Evolutionary conservation across 345 rosid species (phyloP).

Genomic region (Ailanthus altissimus): DNA sequence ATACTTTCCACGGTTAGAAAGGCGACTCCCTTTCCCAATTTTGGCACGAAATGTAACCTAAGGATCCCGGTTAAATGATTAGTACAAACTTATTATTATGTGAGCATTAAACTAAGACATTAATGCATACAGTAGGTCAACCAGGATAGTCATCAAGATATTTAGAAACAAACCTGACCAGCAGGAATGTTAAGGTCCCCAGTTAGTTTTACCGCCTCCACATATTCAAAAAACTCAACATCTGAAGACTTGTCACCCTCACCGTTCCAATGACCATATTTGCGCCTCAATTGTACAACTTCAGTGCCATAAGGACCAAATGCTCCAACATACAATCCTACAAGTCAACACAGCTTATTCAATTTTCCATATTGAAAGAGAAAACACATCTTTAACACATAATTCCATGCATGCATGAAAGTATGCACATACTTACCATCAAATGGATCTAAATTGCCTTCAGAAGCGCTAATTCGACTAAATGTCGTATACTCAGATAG

Average conservation of each 20-base stretch:
- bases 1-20: conserved; percentile 58
- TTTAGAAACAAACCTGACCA: conserved; percentile 65
- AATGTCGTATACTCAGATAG: conserved; percentile 72
- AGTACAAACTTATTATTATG: conserved; percentile 9
- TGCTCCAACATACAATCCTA: conserved; percentile 92
- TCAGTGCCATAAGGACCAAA: conserved; percentile 96
- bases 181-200: conserved; percentile 99
- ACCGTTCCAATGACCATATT: conserved; percentile 82
- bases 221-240: conserved; percentile 85
- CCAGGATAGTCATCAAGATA: background rate
- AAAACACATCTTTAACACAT: background rate
- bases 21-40: conserved; percentile 71
- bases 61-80: conserved; percentile 22
- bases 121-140: background rate
- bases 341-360: conserved; percentile 29
- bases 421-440: conserved; percentile 51
- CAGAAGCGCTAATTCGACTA: conserved; percentile 63
- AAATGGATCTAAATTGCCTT: conserved; percentile 76
- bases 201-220: conserved; percentile 96
- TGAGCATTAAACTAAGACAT: conserved; percentile 5
- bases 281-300: conserved; percentile 87
- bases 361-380: conserved; percentile 16
- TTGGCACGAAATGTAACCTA: conserved; percentile 98
- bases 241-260: conserved; percentile 55
- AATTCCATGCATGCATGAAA: background rate